Evolutionary conservation across 2,329 filamentous ascomycete species (phyloP).

Genomic region (Aureobasidium namibiae): DNA sequence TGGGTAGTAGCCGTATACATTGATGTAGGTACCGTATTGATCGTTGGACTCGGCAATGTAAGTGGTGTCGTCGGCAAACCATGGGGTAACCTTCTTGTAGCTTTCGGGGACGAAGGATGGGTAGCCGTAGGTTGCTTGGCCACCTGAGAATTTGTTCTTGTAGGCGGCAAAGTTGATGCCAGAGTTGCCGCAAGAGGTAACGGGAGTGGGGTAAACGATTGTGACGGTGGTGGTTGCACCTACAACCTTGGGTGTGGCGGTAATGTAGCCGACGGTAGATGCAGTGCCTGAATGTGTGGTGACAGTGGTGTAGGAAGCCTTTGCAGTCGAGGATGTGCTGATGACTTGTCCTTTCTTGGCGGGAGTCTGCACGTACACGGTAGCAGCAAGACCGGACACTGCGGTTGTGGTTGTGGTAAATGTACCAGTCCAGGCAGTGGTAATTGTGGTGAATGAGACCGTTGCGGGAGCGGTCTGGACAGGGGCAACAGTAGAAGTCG

Average conservation of each 20-base stretch:
- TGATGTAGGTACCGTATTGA: neutral
- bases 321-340: neutral
- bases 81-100: conserved; percentile 2
- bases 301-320: neutral
- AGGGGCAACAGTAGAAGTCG: neutral
- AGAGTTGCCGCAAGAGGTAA: neutral
- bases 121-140: conserved; percentile 10
- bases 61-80: conserved; percentile 7
- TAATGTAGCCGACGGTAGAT: neutral
- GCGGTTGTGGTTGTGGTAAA: conserved; percentile 7
- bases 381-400: conserved; percentile 10
- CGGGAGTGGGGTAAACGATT: neutral
- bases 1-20: neutral
- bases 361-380: conserved; percentile 14
- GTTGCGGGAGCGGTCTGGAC: conserved; percentile 14
- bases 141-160: conserved; percentile 10
- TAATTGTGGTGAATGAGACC: conserved; percentile 13
- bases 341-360: neutral
- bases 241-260: neutral
- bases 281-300: conserved; percentile 10
- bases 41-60: conserved; percentile 15
- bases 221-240: conserved; percentile 9
- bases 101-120: conserved; percentile 12
- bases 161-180: conserved; percentile 12
- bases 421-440: conserved; percentile 14